A percentile compares a stretch with the other conserved stretches of the same genome.
Evolutionary conservation across 495 filamentous ascomycete genomes (phyloP).

Genomic region (Cetradonia linearis): DNA sequence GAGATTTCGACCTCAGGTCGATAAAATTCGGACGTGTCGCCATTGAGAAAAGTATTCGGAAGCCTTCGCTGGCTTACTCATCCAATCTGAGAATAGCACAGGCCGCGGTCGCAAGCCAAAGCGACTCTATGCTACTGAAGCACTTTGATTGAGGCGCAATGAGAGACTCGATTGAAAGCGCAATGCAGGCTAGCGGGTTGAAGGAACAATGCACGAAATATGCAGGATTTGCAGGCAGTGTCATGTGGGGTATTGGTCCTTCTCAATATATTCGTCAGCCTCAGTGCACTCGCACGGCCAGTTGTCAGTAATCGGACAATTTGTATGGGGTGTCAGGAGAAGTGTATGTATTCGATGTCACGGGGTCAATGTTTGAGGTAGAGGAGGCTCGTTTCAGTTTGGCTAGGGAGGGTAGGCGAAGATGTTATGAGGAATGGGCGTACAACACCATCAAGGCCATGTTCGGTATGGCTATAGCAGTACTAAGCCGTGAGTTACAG

Average conservation of each 20-base stretch:
- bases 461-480: background rate
- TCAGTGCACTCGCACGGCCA: background rate
- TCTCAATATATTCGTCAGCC: background rate
- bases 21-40: constrained; percentile 47
- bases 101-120: constrained; percentile 9
- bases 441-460: background rate
- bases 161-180: constrained; percentile 4
- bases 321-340: background rate
- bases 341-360: background rate
- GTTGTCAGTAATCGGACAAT: background rate
- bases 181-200: constrained; percentile 5
- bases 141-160: constrained; percentile 11
- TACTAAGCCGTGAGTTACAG: background rate
- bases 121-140: constrained; percentile 4
- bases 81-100: background rate
- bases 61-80: background rate
- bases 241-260: background rate
- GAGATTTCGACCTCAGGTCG: constrained; percentile 54
- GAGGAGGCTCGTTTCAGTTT: constrained; percentile 9
- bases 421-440: background rate
- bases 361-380: constrained; percentile 14
- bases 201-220: background rate
- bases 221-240: constrained; percentile 1
- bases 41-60: constrained; percentile 33
- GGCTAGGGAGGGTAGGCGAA: background rate